Evolutionary conservation across 345 rosid species (phyloP), one percentile per base, ranked within the genome.

Genomic region (Corchorus capsularis): DNA sequence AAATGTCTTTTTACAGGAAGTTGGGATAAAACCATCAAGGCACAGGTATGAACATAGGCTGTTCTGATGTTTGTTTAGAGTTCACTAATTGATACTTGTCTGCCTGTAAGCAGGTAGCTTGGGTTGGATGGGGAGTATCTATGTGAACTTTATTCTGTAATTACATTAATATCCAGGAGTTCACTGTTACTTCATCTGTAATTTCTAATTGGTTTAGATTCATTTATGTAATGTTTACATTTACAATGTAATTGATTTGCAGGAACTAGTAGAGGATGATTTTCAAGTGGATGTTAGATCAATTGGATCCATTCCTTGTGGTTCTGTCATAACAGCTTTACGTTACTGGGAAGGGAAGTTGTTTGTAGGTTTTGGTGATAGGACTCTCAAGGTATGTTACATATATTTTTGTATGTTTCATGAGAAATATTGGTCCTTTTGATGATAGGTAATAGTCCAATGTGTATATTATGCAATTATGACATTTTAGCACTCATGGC

Each of bases 231-330:
- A 74, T 64, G 41, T 63, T n/a, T 49, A 43, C 56, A 71, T 69
- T 59, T 74, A 46, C 56, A 55, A 1, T 67, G 62, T 55, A 32
- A 62, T 63, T 27, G 45, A 52, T 59, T 79, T 79, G 52, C 82
- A 93, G 99, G 99, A 92, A 84, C 47, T 95, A 77, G 82, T 85
- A 27, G 91, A 89, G 71, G 94, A 90, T 85, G 97, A 86, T 71
- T 83, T 86, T 76, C 83, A 82, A 34, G 16, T 90, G 67, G 91
- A 93, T 35, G 80, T 80, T 59, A 78, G 80, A 76, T 70, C 82
- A 11, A 75, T 89, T 71, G 99, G 96, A 68, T 92, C 96, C n/a
- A 87, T 92, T 75, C 72, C 88, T 22, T 86, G 94, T 69, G 77
- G 77, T 67, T 90, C 98, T 49, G 94, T 87, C 37, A 73, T 93